A percentile compares a stretch with the other conserved stretches of the same genome.
These are phyloP conservation scores for Millerozyma acaciae DNA, from an alignment of 805 yeast species.

Conservation along the genomic window DNA sequence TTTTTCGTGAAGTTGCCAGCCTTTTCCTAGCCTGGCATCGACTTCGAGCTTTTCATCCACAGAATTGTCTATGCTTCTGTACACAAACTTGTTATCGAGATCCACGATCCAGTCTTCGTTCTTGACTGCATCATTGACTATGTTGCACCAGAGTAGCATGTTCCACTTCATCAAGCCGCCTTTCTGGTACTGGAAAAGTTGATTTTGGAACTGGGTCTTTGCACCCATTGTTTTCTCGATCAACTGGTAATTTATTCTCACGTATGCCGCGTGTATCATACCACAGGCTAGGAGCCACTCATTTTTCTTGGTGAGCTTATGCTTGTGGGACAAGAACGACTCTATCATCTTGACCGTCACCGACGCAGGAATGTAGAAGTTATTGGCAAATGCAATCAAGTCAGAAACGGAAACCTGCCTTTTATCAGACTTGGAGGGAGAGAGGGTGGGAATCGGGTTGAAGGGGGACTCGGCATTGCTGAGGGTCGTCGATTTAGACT, in stretches of 20 bases:
- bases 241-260: conserved; percentile 47
- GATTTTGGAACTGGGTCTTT: conserved; percentile 44
- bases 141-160: conserved; percentile 48
- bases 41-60: conserved; percentile 20
- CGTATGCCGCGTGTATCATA: conserved; percentile 54
- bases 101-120: conserved; percentile 62
- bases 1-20: conserved; percentile 24
- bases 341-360: conserved; percentile 48
- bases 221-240: conserved; percentile 47
- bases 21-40: conserved; percentile 28
- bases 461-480: conserved; percentile 6
- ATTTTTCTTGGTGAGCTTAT: conserved; percentile 48
- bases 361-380: conserved; percentile 56
- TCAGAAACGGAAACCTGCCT: conserved; percentile 30
- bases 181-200: conserved; percentile 49
- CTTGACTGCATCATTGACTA: conserved; percentile 51
- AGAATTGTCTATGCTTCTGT: conserved; percentile 22
- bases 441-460: background rate
- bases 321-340: conserved; percentile 47
- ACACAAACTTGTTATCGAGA: conserved; percentile 44
- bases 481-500: conserved; percentile 3
- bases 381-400: conserved; percentile 50
- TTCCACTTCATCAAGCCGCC: conserved; percentile 51
- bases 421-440: conserved; percentile 10
- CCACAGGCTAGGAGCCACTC: conserved; percentile 74